Evolutionary conservation across 768 basidiomycete genomes (phyloP).

Genomic region (Hemileccinum rubropunctum): DNA sequence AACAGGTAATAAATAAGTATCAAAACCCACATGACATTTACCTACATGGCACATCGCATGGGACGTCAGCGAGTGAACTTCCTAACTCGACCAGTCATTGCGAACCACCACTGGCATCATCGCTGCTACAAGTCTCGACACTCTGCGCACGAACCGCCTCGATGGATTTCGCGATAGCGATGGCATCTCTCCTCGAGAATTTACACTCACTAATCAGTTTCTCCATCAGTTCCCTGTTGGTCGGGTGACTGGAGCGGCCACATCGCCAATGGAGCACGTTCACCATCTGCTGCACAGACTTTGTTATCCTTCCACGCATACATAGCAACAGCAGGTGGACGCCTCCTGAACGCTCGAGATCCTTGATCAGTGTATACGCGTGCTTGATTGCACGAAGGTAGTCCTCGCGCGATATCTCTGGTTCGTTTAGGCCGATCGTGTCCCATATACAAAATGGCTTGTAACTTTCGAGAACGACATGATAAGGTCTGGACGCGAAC

Average conservation of each 20-base stretch:
- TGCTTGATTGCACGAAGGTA: conserved; percentile 28
- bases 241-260: conserved; percentile 3
- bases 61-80: too few relatives aligned
- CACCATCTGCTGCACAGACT: conserved; percentile 28
- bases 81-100: too few relatives aligned
- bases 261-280: conserved; percentile 13
- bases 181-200: conserved; percentile 18
- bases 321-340: conserved; percentile 40
- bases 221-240: conserved; percentile 4
- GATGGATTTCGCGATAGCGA: conserved; percentile 17
- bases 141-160: conserved; percentile 1
- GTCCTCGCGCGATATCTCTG: conserved; percentile 12
- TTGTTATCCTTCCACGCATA: conserved; percentile 38
- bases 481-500: conserved; percentile 26
- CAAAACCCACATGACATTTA: too few relatives aligned
- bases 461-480: conserved; percentile 12
- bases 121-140: neutral
- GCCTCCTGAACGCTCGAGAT: conserved; percentile 31
- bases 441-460: conserved; percentile 29
- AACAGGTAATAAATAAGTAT: too few relatives aligned
- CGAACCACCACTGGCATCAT: too few relatives aligned
- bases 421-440: conserved; percentile 32
- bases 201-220: conserved; percentile 15
- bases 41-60: too few relatives aligned
- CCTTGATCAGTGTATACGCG: conserved; percentile 33